These are phyloP conservation scores for Stylosanthes scabra DNA, from an alignment of 331 rosid species.

Conservation along the genomic window DNA sequence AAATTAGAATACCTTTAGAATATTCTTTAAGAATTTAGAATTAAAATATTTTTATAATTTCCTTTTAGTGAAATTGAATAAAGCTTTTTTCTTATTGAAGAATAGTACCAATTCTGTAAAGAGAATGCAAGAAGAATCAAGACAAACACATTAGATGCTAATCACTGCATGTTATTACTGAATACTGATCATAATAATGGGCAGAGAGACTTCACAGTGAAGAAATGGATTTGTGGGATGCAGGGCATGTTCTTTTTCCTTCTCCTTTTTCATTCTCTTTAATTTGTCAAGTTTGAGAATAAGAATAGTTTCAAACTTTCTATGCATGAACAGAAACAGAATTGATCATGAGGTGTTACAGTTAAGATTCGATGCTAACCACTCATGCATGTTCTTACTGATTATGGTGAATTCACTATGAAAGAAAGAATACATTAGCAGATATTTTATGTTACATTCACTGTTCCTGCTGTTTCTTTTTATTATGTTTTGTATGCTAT, in stretches of 20 bases:
- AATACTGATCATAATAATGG: not conserved
- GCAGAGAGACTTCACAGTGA: not conserved
- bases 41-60: too few relatives aligned
- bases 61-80: too few relatives aligned
- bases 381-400: slow-evolving; percentile 34
- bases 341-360: slow-evolving; percentile 30
- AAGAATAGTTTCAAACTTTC: not conserved
- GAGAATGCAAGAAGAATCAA: not conserved
- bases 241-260: too few relatives aligned
- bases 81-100: too few relatives aligned
- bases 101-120: not conserved
- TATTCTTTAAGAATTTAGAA: too few relatives aligned
- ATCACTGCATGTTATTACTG: not conserved
- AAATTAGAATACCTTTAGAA: not conserved
- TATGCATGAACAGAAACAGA: not conserved
- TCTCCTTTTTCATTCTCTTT: too few relatives aligned
- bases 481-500: slow-evolving; percentile 13
- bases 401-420: slow-evolving; percentile 32
- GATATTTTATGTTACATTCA: not conserved
- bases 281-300: too few relatives aligned
- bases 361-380: slow-evolving; percentile 22
- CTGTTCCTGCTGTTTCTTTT: not conserved
- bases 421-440: slow-evolving; percentile 28
- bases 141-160: slow-evolving; percentile 5
- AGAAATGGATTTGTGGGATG: not conserved